phyloP scores from a whole-genome alignment of 495 filamentous ascomycete species.

The Hyphodiscus hymeniophilus region DNA sequence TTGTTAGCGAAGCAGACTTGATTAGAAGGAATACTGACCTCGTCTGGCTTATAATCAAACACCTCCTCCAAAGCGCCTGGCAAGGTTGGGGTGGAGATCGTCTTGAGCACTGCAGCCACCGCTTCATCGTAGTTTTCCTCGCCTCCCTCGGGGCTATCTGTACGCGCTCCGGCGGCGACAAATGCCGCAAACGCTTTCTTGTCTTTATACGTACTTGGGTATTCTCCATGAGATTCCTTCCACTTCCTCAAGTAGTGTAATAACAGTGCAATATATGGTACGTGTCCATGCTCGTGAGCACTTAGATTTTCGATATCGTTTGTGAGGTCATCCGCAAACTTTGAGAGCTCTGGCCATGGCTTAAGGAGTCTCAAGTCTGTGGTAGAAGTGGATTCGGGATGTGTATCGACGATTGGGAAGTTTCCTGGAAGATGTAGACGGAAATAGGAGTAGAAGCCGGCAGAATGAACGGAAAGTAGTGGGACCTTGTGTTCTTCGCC shows the following conservation, averaged over 20 bases:
- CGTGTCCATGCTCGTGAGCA: slow-evolving; percentile 82
- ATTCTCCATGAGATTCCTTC: slow-evolving; percentile 59
- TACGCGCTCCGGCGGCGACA: slow-evolving; percentile 58
- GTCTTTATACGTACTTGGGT: slow-evolving; percentile 71
- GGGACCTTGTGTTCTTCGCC: slow-evolving; percentile 57
- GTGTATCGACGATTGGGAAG: slow-evolving; percentile 95
- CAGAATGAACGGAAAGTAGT: slow-evolving; percentile 72
- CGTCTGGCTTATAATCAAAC: slow-evolving; percentile 51
- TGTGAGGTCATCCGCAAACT: slow-evolving; percentile 54
- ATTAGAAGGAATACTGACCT: slow-evolving; percentile 27
- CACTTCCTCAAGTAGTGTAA: slow-evolving; percentile 81
- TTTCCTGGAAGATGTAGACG: slow-evolving; percentile 62
- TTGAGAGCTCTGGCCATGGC: slow-evolving; percentile 78
- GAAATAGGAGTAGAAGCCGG: slow-evolving; percentile 85
- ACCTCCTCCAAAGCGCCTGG: slow-evolving; percentile 65
- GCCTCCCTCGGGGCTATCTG: slow-evolving; percentile 70
- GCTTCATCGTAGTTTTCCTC: slow-evolving; percentile 99
- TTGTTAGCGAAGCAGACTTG: slow-evolving; percentile 1
- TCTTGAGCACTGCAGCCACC: slow-evolving; percentile 76
- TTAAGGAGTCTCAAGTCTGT: slow-evolving; percentile 78
- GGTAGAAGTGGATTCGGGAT: slow-evolving; percentile 79
- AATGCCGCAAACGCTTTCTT: slow-evolving; percentile 74
- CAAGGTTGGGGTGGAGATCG: slow-evolving; percentile 57
- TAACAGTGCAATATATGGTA: slow-evolving; percentile 80
- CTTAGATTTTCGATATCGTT: slow-evolving; percentile 57